These are phyloP conservation scores for Acacia pycnantha DNA, from an alignment of 331 rosid species.

Conservation along the genomic window DNA sequence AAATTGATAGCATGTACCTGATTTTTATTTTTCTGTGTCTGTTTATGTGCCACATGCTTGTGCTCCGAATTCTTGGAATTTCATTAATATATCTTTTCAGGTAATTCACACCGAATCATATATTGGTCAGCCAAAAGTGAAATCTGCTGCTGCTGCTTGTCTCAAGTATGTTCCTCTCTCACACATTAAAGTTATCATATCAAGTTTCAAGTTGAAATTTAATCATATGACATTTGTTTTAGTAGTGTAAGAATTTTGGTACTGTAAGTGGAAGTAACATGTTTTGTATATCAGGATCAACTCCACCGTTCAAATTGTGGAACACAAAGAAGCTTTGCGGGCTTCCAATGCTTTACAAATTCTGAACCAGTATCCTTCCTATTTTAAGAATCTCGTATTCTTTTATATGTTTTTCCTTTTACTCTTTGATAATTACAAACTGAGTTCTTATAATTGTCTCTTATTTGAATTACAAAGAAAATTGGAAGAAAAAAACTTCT, in stretches of 20 bases:
- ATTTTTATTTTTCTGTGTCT: not conserved
- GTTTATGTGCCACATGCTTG: not conserved
- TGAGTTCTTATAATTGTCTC: not conserved
- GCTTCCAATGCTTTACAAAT: slow-evolving; percentile 85
- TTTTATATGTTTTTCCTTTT: not conserved
- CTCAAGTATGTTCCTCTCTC: slow-evolving; percentile 54
- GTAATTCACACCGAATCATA: slow-evolving; percentile 81
- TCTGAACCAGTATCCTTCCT: slow-evolving; percentile 76
- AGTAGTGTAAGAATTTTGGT: slow-evolving; percentile 9
- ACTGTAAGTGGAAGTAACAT: slow-evolving; percentile 25
- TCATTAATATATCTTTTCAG: slow-evolving; percentile 35
- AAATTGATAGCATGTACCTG: not conserved
- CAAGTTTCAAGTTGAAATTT: not conserved
- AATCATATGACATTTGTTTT: not conserved
- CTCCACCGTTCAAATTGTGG: slow-evolving; percentile 77
- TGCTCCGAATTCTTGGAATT: not conserved
- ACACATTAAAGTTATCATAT: not conserved
- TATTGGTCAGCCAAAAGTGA: slow-evolving; percentile 90
- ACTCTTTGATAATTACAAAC: not conserved
- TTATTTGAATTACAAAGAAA: not conserved
- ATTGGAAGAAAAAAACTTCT: not conserved
- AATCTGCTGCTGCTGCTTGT: slow-evolving; percentile 87
- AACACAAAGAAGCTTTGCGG: slow-evolving; percentile 79
- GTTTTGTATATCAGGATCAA: slow-evolving; percentile 59
- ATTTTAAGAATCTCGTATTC: not conserved